Conservation (phyloP, 1,284 basidiomycete genomes). For the Gastroboletus turbinatus region DNA sequence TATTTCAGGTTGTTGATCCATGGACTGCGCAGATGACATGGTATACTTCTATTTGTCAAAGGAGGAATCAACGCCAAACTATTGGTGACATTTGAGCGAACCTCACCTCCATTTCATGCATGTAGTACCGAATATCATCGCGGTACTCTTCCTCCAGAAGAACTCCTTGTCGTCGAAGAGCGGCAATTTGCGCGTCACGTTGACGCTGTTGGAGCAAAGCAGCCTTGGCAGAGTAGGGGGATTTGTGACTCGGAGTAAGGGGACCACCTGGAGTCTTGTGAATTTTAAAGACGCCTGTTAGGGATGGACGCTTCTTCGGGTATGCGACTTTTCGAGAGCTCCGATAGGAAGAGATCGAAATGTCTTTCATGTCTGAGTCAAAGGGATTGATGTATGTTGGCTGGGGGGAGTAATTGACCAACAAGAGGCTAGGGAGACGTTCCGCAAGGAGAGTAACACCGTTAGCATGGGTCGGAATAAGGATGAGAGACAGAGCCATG, state of each 20-base stretch:
- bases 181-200: constrained; percentile 64
- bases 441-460: constrained; percentile 12
- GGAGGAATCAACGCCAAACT: constrained; percentile 12
- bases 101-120: constrained; percentile 97
- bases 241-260: constrained; percentile 50
- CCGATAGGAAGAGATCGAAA: constrained; percentile 54
- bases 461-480: constrained; percentile 19
- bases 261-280: constrained; percentile 53
- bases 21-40: constrained; percentile 87
- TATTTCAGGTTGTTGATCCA: constrained; percentile 99
- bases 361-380: constrained; percentile 69
- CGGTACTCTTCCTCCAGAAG: constrained; percentile 92
- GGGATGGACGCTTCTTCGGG: constrained; percentile 80
- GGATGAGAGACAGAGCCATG: constrained; percentile 10
- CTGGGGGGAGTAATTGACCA: constrained; percentile 42
- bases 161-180: constrained; percentile 66
- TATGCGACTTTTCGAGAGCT: constrained; percentile 64
- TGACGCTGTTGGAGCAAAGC: constrained; percentile 61
- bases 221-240: constrained; percentile 63
- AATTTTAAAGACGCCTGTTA: constrained; percentile 68
- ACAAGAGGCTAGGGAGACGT: constrained; percentile 39
- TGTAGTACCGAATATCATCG: constrained; percentile 89
- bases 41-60: constrained; percentile 64
- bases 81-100: not conserved
- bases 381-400: constrained; percentile 31